A percentile compares a stretch with the other conserved stretches of the same genome.
phyloP scores from a whole-genome alignment of 1,284 basidiomycete genomes.

The Athelia psychrophila region DNA sequence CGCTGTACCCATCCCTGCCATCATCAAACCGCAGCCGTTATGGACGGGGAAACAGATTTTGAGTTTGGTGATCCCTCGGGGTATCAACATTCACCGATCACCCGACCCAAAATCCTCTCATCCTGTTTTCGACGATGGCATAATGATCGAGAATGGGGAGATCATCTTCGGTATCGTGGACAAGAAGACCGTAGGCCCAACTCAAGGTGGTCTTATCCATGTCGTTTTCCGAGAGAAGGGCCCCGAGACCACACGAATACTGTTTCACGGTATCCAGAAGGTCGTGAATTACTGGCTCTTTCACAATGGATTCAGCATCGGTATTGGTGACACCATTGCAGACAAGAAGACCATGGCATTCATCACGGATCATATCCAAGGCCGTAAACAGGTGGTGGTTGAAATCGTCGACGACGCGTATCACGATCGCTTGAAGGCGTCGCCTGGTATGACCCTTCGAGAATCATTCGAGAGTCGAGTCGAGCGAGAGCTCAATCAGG shows the following conservation, averaged over 20 bases:
- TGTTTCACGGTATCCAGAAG: conserved; percentile 94
- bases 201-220: conserved; percentile 93
- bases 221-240: conserved; percentile 98
- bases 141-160: conserved; percentile 97
- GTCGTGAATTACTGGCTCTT: conserved; percentile 99
- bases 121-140: conserved; percentile 90
- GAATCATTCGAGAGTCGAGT: conserved; percentile 97
- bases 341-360: conserved; percentile 85
- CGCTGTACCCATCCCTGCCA: conserved; percentile 86
- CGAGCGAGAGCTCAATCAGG: conserved; percentile 90
- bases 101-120: conserved; percentile 80
- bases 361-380: conserved; percentile 83
- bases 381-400: conserved; percentile 77
- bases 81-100: conserved; percentile 89
- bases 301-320: conserved; percentile 98
- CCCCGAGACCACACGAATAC: conserved; percentile 86
- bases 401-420: conserved; percentile 77
- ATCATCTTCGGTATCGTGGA: conserved; percentile 94
- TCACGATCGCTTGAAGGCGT: conserved; percentile 81
- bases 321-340: conserved; percentile 98
- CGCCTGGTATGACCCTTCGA: conserved; percentile 98
- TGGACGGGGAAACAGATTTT: conserved; percentile 99
- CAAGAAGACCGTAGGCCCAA: conserved; percentile 97
- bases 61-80: conserved; percentile 90
- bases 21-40: conserved; percentile 94